Evolutionary conservation across 345 rosid species (phyloP), one percentile per base, ranked within the genome.

Genomic region (Sisymbrium irio): DNA sequence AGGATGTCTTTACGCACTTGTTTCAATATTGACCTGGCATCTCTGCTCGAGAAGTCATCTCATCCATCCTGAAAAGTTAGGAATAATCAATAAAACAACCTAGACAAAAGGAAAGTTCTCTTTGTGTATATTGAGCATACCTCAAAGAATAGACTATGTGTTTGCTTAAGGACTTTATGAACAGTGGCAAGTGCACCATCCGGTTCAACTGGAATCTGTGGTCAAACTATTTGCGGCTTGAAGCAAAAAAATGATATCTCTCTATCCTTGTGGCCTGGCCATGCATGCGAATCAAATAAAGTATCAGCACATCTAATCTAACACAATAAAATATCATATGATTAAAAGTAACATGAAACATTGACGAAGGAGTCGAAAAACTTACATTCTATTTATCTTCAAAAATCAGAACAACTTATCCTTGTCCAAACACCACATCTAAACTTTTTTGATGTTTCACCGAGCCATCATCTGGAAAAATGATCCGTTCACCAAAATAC

Each of bases 391-490:
- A 97, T 60, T 97, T 86, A 55, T 95, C 99, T 39, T 95, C 98
- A 22, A 95, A 91, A 67, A 95, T 95, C 72, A 92, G 77, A 55
- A 95, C 97, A 70, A 85, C 84, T 72, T 88, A 87, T 77, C 90
- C 97, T 81, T 90, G 84, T 22, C 97, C 99, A 35, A 88, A 81
- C 62, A 95, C 93, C 67, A 92, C 82, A 83, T 95, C 97, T 63
- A 88, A 87, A 74, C 91, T 89, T 77, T 95, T 95, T 68, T 89
- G 93, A 85, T 92, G 91, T 70, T 75, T 84, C 61, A 80, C 90
- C 7, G 97, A 87, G 55, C 98, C 97, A 79, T 92, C 99, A 61
- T 92, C 96, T 41, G 98, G 85, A 58, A 98, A 95, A 73, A 92
- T 95, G 12, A 92, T 88, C 69, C 85, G 83, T 33, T 72, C 77